phyloP scores from a whole-genome alignment of 305 asterid genomes.

The Salvia sclarea region DNA sequence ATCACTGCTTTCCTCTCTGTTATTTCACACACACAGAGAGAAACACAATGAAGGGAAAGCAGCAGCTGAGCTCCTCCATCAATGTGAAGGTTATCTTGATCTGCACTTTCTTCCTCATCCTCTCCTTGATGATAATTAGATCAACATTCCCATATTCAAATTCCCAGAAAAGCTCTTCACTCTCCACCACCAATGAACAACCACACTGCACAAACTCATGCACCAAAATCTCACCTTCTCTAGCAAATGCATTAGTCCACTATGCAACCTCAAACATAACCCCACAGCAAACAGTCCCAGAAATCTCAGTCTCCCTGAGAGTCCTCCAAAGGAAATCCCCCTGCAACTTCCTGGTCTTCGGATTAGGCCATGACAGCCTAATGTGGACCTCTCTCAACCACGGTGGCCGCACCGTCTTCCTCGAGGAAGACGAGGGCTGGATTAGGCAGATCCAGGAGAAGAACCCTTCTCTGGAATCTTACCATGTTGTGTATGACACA shows the following conservation, averaged over 20 bases:
- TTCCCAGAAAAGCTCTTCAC: conserved; percentile 26
- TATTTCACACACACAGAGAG: not conserved
- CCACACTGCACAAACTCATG: conserved; percentile 35
- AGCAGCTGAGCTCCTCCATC: conserved; percentile 30
- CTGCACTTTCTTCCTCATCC: conserved; percentile 33
- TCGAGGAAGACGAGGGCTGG: conserved; percentile 69
- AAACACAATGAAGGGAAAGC: conserved; percentile 37
- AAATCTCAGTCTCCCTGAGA: conserved; percentile 53
- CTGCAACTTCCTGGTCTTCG: conserved; percentile 72
- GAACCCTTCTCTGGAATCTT: conserved; percentile 54
- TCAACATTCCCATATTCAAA: conserved; percentile 40
- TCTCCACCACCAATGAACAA: conserved; percentile 15
- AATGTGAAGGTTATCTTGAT: conserved; percentile 42
- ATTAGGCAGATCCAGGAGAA: conserved; percentile 40
- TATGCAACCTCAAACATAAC: conserved; percentile 63
- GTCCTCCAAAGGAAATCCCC: conserved; percentile 61
- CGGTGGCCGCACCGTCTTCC: conserved; percentile 67
- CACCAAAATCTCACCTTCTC: conserved; percentile 54
- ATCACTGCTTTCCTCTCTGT: not conserved
- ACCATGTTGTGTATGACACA: conserved; percentile 54
- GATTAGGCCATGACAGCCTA: conserved; percentile 70
- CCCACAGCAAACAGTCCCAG: conserved; percentile 67
- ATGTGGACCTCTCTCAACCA: conserved; percentile 79
- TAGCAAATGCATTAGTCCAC: conserved; percentile 56
- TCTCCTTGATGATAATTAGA: conserved; percentile 44